A percentile compares a stretch with the other conserved stretches of the same genome.
phyloP scores from a whole-genome alignment of 495 filamentous ascomycete genomes.

The Penicillium coffeae region DNA sequence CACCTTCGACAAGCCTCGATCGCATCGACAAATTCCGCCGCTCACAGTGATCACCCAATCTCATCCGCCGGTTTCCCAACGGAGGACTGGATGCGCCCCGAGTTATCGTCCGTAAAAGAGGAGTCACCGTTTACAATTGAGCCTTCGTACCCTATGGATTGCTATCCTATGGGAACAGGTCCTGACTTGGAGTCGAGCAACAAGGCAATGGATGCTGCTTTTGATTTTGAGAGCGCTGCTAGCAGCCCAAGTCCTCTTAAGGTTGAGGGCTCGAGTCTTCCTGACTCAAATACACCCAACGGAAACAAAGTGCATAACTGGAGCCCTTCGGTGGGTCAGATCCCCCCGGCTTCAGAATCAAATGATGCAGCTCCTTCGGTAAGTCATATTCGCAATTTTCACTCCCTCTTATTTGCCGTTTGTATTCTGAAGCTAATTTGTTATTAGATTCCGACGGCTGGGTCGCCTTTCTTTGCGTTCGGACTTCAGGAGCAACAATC shows the following conservation, averaged over 20 bases:
- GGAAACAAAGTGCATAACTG: slow-evolving; percentile 25
- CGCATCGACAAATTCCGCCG: slow-evolving; percentile 38
- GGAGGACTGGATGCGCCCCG: slow-evolving; percentile 43
- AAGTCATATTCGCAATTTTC: slow-evolving; percentile 11
- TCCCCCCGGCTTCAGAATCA: slow-evolving; percentile 10
- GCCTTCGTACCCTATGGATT: slow-evolving; percentile 32
- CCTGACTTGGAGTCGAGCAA: slow-evolving; percentile 54
- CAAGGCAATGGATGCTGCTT: slow-evolving; percentile 59
- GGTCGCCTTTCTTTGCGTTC: slow-evolving; percentile 30
- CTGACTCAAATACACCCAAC: slow-evolving; percentile 22
- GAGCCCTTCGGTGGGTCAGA: slow-evolving; percentile 19
- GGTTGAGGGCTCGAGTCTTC: slow-evolving; percentile 18
- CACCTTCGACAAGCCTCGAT: slow-evolving; percentile 38
- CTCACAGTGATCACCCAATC: slow-evolving; percentile 38
- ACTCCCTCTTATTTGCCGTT: not conserved
- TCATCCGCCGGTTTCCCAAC: slow-evolving; percentile 31
- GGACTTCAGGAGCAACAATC: slow-evolving; percentile 47
- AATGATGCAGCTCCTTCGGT: slow-evolving; percentile 24
- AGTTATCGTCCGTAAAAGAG: slow-evolving; percentile 36
- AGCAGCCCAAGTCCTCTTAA: slow-evolving; percentile 59
- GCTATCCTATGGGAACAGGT: slow-evolving; percentile 25
- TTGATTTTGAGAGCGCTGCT: slow-evolving; percentile 67
- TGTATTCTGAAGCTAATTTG: not conserved
- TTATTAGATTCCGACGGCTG: slow-evolving; percentile 20
- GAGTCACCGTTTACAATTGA: slow-evolving; percentile 40